These are phyloP conservation scores for Globisporangium polare DNA, from an alignment of 352 stramenopile species.

Conservation along the genomic window DNA sequence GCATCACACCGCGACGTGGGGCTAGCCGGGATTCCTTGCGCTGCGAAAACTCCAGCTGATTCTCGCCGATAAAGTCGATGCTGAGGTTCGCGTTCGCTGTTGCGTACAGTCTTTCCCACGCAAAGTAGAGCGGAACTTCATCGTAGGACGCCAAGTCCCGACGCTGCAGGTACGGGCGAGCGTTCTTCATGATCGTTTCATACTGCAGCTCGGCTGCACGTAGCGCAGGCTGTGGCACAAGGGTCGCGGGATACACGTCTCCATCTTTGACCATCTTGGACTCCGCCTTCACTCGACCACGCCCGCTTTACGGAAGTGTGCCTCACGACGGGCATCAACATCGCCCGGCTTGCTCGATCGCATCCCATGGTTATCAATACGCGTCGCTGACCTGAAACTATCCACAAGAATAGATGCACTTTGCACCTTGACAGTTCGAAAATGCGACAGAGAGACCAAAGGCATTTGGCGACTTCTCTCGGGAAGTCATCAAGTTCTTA, in stretches of 20 bases:
- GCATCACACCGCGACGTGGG: constrained; percentile 28
- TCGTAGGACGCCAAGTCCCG: constrained; percentile 45
- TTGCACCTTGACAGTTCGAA: constrained; percentile 5
- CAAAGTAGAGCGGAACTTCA: constrained; percentile 50
- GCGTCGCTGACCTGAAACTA: constrained; percentile 1
- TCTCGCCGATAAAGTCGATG: constrained; percentile 41
- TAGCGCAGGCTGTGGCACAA: neutral
- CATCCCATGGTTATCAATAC: neutral
- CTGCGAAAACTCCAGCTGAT: constrained; percentile 20
- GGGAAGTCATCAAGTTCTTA: neutral
- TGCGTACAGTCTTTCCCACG: constrained; percentile 47
- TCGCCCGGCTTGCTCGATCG: neutral
- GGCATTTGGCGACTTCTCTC: neutral
- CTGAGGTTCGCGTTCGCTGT: constrained; percentile 40
- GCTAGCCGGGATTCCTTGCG: constrained; percentile 30
- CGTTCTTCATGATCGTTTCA: constrained; percentile 31
- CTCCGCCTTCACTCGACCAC: neutral
- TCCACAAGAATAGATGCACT: neutral
- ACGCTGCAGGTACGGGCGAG: constrained; percentile 26
- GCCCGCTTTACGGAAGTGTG: neutral
- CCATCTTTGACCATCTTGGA: neutral
- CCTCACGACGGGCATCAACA: constrained; percentile 1
- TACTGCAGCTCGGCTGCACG: constrained; percentile 17
- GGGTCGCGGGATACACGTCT: neutral
- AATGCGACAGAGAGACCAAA: neutral